These are phyloP conservation scores for Selaginella moellendorffii DNA, from an alignment of 75 land plant species.

Conservation along the genomic window DNA sequence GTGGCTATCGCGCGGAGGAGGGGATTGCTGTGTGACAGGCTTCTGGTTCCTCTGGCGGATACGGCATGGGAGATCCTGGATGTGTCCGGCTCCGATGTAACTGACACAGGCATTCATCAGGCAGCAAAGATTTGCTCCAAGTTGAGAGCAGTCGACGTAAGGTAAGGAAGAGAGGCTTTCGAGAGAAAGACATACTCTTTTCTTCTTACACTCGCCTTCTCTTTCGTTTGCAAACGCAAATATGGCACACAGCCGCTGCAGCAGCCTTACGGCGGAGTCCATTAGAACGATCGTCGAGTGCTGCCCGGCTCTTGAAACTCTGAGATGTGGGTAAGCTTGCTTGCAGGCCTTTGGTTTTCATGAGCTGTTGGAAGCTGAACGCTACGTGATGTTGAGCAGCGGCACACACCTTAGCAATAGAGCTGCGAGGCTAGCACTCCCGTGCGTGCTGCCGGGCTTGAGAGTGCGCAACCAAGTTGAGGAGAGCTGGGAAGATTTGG, in stretches of 20 bases:
- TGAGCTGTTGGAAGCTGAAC: too few species aligned
- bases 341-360: neutral
- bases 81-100: conserved; percentile 70
- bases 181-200: neutral
- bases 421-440: conserved; percentile 45
- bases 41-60: conserved; percentile 58
- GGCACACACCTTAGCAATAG: conserved; percentile 50
- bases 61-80: conserved; percentile 74
- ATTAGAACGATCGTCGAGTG: conserved; percentile 40
- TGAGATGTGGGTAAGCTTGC: conserved; percentile 75
- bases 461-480: conserved; percentile 36
- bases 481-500: conserved; percentile 89
- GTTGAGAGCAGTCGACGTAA: conserved; percentile 69
- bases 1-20: conserved; percentile 73
- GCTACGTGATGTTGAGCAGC: conserved; percentile 42
- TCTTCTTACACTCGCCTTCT: too few species aligned
- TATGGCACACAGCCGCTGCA: conserved; percentile 80
- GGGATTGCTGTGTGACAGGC: conserved; percentile 55
- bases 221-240: too few species aligned
- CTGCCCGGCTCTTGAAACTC: conserved; percentile 42
- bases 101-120: conserved; percentile 43
- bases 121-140: conserved; percentile 35
- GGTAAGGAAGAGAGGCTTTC: conserved; percentile 28
- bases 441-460: conserved; percentile 47
- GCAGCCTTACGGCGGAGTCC: conserved; percentile 36